Evolutionary conservation across 2,329 filamentous ascomycete genomes (phyloP).

Genomic region (Colletotrichum abscissum): DNA sequence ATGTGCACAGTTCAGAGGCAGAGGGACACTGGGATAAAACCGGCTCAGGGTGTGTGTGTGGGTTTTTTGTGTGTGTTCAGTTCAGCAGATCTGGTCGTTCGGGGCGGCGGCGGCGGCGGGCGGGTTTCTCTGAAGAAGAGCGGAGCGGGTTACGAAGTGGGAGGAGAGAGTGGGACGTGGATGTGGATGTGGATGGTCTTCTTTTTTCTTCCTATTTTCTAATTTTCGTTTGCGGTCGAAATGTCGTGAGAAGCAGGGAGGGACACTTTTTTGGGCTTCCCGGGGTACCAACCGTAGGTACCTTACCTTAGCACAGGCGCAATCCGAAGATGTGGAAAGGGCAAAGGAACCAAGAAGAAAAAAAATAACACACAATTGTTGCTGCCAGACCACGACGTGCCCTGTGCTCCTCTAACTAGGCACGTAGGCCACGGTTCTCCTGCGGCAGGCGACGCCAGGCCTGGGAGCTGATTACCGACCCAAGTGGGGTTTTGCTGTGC

Average conservation of each 20-base stretch:
- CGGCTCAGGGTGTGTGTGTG: conserved; percentile 24
- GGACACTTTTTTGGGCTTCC: conserved; percentile 4
- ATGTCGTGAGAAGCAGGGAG: conserved; percentile 22
- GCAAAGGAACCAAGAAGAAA: conserved; percentile 12
- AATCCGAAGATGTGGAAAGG: conserved; percentile 14
- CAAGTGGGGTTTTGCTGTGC: conserved; percentile 12
- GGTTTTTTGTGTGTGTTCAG: conserved; percentile 27
- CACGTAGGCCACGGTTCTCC: not conserved
- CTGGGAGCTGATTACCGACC: conserved; percentile 21
- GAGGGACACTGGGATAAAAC: conserved; percentile 27
- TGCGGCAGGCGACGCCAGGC: not conserved
- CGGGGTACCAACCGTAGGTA: not conserved
- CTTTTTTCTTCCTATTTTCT: conserved; percentile 20
- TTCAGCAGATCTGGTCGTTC: conserved; percentile 30
- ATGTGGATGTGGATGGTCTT: conserved; percentile 20
- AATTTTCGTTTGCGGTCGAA: conserved; percentile 15
- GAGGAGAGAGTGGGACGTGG: not conserved
- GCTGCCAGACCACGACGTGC: conserved; percentile 30
- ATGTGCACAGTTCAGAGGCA: conserved; percentile 27
- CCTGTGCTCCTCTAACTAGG: conserved; percentile 30
- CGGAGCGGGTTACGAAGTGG: conserved; percentile 18
- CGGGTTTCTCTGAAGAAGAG: not conserved
- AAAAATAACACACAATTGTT: conserved; percentile 25
- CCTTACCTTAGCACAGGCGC: not conserved
- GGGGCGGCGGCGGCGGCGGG: not conserved